Evolutionary conservation across 805 yeast species (phyloP), one percentile per base, ranked within the genome.

Genomic region (Jamesozyma hellenica): DNA sequence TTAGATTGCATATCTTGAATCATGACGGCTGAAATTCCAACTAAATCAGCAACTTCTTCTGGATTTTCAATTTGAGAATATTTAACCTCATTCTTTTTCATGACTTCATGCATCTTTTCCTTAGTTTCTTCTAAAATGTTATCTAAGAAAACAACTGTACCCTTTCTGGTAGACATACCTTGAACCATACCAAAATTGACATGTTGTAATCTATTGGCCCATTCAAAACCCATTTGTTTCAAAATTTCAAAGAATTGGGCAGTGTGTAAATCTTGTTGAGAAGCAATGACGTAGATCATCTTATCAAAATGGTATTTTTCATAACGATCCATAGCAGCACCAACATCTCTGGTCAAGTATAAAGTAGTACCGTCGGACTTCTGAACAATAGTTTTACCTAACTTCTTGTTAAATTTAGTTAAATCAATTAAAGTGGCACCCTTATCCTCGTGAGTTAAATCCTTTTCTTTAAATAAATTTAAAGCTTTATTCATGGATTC

Each of bases 1-100:
- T 92, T 92, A 45, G 95, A 79, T 66, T 85, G 94, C 97, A 92
- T 88, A 65, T 92, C 99, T 72, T 92, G 99, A 56, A 92, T 84
- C 95, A 92, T 88, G 45, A 92, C 95, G 5, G 98, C 98, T 25
- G 96, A 82, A 42, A 92, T 82, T 61, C 98, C 99, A 44, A 92
- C 79, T 54, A 86, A 72, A 64, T 92, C 97, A 43, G 98, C 97
- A 56, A 92, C 82, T 60, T 77, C 77, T 44, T 90, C 96, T 28
- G 97, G 98, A 60, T 88, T 76, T 58, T 81, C 92, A 51, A 90
- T 85, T 67, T 86, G 95, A 10, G 90, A 80, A 59, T 87, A 92
- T 66, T 92, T 92, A 50, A 71, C 79, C 61, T 80, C 86, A 64
- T 90, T 92, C 67, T 79, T 79, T 66, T 81, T 77, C 97, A 92